Percentiles rank a stretch among this genome's conserved stretches.
Evolutionary conservation across 2,329 filamentous ascomycete species (phyloP).

Genomic region (Aureobasidium sp.): DNA sequence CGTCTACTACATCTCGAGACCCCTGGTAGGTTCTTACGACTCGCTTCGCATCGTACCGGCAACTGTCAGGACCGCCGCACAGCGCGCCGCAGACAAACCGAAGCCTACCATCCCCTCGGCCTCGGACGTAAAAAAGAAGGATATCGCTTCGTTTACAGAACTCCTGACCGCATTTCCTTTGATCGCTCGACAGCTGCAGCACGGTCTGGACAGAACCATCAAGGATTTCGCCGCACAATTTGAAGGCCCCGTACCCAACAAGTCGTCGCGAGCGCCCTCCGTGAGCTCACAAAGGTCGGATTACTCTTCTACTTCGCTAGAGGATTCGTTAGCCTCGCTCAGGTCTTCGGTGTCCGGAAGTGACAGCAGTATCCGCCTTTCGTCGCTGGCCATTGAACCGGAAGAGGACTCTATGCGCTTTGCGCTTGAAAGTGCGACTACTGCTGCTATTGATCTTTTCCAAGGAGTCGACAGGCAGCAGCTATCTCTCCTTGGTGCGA

Average conservation of each 20-base stretch:
- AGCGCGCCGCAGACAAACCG: conserved; percentile 22
- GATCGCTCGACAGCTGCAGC: conserved; percentile 94
- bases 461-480: conserved; percentile 94
- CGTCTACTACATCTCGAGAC: conserved; percentile 88
- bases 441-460: conserved; percentile 88
- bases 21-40: conserved; percentile 76
- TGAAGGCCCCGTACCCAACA: conserved; percentile 65
- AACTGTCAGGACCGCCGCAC: conserved; percentile 27
- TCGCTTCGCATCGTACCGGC: conserved; percentile 64
- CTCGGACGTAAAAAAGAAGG: conserved; percentile 63
- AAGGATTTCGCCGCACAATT: conserved; percentile 80
- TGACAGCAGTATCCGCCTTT: conserved; percentile 31
- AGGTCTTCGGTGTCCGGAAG: conserved; percentile 27
- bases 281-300: conserved; percentile 27
- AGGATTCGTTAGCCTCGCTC: conserved; percentile 26
- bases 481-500: conserved; percentile 79
- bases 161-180: conserved; percentile 85
- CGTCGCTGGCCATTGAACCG: conserved; percentile 66
- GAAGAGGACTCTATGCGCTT: conserved; percentile 86
- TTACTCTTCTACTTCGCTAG: conserved; percentile 22
- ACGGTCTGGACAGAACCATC: conserved; percentile 80
- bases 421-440: conserved; percentile 85
- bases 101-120: conserved; percentile 16
- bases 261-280: conserved; percentile 26
- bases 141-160: conserved; percentile 83